Percentiles rank a stretch among this genome's conserved stretches.
phyloP scores from a whole-genome alignment of 148 eudicot species.

The Tetragonia tetragonoides region DNA sequence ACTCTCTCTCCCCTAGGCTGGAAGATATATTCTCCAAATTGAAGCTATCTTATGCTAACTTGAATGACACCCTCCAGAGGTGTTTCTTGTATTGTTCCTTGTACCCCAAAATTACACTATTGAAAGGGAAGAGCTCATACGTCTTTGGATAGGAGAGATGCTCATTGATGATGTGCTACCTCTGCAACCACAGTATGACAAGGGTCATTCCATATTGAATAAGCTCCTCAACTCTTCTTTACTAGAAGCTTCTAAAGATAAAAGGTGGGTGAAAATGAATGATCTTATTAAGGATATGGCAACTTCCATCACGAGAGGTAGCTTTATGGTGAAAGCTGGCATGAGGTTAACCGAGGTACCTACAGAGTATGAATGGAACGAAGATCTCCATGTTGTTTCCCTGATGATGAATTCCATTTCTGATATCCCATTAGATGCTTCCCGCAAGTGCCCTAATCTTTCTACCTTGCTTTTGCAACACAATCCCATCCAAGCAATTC shows the following conservation, averaged over 20 bases:
- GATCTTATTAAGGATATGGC: conserved; percentile 14
- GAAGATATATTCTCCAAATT: not conserved
- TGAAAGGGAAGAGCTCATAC: conserved; percentile 18
- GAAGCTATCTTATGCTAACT: conserved; percentile 12
- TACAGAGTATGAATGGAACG: not conserved
- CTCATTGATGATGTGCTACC: conserved; percentile 21
- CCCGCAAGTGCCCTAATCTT: conserved; percentile 10
- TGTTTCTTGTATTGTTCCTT: conserved; percentile 21
- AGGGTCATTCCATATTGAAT: conserved; percentile 24
- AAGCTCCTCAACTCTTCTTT: conserved; percentile 25
- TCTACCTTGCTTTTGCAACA: conserved; percentile 23
- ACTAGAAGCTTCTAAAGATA: conserved; percentile 10
- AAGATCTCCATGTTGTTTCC: conserved; percentile 10
- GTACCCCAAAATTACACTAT: conserved; percentile 18
- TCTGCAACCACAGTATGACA: conserved; percentile 22
- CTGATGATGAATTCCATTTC: not conserved
- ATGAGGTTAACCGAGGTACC: not conserved
- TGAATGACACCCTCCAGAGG: conserved; percentile 7
- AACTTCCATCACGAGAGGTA: not conserved
- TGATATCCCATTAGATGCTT: not conserved
- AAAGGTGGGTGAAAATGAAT: not conserved
- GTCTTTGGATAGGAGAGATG: conserved; percentile 21
- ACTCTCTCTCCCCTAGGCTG: not conserved
- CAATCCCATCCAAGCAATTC: conserved; percentile 9
- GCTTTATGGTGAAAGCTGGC: not conserved